Base-by-base conservation (phyloP, 2,329 filamentous ascomycete species). In the Calonectria pauciramosa region DNA sequence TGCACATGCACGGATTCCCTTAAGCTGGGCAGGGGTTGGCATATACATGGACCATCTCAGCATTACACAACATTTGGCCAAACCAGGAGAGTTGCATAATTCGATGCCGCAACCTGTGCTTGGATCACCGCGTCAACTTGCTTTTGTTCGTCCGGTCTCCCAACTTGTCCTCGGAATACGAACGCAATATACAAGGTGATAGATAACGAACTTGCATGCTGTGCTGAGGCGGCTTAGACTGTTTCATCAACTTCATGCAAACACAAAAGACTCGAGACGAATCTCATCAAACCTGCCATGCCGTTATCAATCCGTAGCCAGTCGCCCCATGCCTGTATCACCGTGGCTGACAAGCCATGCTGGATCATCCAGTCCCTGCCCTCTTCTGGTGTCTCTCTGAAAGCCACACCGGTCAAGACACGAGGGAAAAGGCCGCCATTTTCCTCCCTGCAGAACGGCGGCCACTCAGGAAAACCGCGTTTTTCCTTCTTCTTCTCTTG, bases 1-100 rank as follows among this genome's bases (percentile, higher is more conserved):
- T 68, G 66, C 66, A 68, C 51, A 51, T 68, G 66, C 66, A 68
- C 51, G 65, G 65, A 56, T 68, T 68, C 51, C 30, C 54, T 59
- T 59, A 51, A 34, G 32, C 36, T 52, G 64, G 32, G 47, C 64
- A 67, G 64, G 64, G 64, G 64, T 54, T 36, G 32, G 32, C 36
- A 38, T 38, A 26, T 47, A 52, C 30, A 47, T 47, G 44, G 11
- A 23, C 44, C 36, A 47, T 64, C 60, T 44, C 41, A 47, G 38
- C 16, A 54, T 56, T 38, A 51, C 66, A 60, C 64, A 38, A 20
- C 60, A 47, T 64, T 23, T 47, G 23, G 38, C 36, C 67, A 63
- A 63, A 10, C 36, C 3, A 49, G 38, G 60, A 32, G 38, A 44
- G 60, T 44, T 64, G 60, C 60, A 64, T 64, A 36, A 32, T 52